Evolutionary conservation across 495 filamentous ascomycete genomes (phyloP).

Genomic region (Lichenothelia convexa): DNA sequence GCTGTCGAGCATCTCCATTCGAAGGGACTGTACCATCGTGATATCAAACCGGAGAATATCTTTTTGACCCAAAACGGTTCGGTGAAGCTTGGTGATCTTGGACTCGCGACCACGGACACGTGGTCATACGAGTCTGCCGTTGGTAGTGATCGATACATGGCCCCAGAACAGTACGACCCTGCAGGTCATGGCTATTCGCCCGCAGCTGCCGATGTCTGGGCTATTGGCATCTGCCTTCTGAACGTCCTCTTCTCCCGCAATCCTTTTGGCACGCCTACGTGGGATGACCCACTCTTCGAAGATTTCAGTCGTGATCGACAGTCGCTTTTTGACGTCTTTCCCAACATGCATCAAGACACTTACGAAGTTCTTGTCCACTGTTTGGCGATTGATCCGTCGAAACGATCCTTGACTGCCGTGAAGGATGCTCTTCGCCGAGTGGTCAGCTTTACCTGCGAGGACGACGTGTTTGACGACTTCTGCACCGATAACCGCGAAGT

Average conservation of each 20-base stretch:
- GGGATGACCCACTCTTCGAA: conserved; percentile 71
- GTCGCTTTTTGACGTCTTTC: conserved; percentile 94
- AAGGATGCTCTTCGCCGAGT: conserved; percentile 59
- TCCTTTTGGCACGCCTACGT: conserved; percentile 73
- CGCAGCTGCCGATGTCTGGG: conserved; percentile 89
- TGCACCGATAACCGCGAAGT: conserved; percentile 60
- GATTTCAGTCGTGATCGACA: conserved; percentile 87
- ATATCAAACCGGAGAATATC: conserved; percentile 99
- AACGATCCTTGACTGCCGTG: conserved; percentile 62
- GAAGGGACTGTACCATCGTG: conserved; percentile 85
- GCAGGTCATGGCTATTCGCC: conserved; percentile 73
- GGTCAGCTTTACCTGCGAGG: conserved; percentile 86
- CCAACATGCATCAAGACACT: conserved; percentile 94
- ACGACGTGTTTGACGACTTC: conserved; percentile 83
- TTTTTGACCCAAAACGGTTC: conserved; percentile 71
- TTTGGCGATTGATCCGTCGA: conserved; percentile 74
- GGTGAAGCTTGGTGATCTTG: conserved; percentile 95
- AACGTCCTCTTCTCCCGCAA: conserved; percentile 94
- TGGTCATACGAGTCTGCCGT: conserved; percentile 86
- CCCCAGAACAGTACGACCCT: conserved; percentile 90
- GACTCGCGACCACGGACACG: conserved; percentile 65
- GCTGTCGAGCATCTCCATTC: conserved; percentile 81
- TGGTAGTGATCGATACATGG: conserved; percentile 97
- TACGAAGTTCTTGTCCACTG: conserved; percentile 80
- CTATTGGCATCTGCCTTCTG: conserved; percentile 83